Evolutionary conservation across 148 eudicot species (phyloP).

Genomic region (Persicaria tinctoria): DNA sequence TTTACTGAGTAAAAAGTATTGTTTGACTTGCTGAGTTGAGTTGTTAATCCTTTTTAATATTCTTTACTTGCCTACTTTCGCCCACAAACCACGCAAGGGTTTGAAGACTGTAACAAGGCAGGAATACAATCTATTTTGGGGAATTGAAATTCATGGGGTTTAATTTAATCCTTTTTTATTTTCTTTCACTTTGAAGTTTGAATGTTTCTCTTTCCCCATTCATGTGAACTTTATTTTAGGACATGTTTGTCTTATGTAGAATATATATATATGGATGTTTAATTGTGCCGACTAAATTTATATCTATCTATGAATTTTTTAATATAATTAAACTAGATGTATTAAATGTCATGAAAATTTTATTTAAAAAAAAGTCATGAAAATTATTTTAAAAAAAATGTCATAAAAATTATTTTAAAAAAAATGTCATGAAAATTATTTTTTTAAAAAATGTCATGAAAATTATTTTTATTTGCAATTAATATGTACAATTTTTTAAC

Average conservation of each 20-base stretch:
- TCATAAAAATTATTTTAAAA: too few species aligned
- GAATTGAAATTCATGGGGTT: neutral
- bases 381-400: too few species aligned
- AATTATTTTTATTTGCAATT: too few species aligned
- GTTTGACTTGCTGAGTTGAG: constrained; percentile 13
- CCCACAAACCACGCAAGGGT: constrained; percentile 18
- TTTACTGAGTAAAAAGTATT: neutral
- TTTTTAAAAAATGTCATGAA: too few species aligned
- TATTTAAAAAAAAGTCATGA: too few species aligned
- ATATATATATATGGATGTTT: too few species aligned
- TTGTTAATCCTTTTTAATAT: neutral
- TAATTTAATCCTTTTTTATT: neutral
- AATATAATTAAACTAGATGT: too few species aligned
- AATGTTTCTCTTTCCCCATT: neutral
- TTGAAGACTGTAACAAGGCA: constrained; percentile 9
- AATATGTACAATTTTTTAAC: too few species aligned
- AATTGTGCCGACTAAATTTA: too few species aligned
- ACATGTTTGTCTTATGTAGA: neutral
- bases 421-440: too few species aligned
- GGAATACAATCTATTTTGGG: constrained; percentile 3
- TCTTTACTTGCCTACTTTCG: neutral
- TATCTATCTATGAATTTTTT: too few species aligned
- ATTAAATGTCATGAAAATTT: too few species aligned
- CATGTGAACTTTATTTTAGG: constrained; percentile 9
- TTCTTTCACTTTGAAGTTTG: neutral